Evolutionary conservation across 2,329 filamentous ascomycete genomes (phyloP), one percentile per base, ranked within the genome.

Genomic region (Teratosphaeria nubilosa): DNA sequence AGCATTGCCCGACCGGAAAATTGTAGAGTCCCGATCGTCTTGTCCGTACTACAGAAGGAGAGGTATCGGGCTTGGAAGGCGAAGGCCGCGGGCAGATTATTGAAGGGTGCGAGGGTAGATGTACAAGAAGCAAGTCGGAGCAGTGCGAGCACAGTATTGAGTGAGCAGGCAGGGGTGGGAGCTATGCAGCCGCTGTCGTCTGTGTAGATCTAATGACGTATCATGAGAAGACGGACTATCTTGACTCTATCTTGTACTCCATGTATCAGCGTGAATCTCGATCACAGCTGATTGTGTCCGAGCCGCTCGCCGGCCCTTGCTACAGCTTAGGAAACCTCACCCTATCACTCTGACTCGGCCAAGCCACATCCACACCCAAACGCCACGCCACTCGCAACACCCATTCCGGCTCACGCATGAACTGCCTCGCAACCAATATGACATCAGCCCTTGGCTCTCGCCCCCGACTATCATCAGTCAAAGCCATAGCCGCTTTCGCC

Each of bases 341-440:
- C 22, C 67, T 59, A 53, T 69, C 60, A 63, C 80, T 81, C 64
- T 82, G 80, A 51, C 64, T 72, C 4, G 79, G 77, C 70, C 77
- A 76, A 0, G 74, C 72, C 56, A 81, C 69, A 59, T 79, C 74
- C 0, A 81, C 72, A 3, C 73, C 75, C 59, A 82, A 60, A 63
- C 75, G 72, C 69, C 75, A 77, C 9, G 78, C 79, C 1, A 80
- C 78, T 50, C 68, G 76, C 37, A 82, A 61, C 30, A 81, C 79
- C 79, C 79, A 81, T 62, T 80, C 79, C 0, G 79, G 78, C 68
- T 82, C 79, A 7, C 80, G 71, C 73, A 82, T 74, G 59, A 82
- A 82, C 61, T 82, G 79, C 51, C 79, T 72, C 0, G 76, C 80
- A 37, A 82, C 73, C n/a, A 82, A 62, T 25, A 81, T 71, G 0